Percentiles rank a stretch among this genome's conserved stretches.
Evolutionary conservation across 495 filamentous ascomycete genomes (phyloP).

Genomic region (Tuber microsphaerosporum): DNA sequence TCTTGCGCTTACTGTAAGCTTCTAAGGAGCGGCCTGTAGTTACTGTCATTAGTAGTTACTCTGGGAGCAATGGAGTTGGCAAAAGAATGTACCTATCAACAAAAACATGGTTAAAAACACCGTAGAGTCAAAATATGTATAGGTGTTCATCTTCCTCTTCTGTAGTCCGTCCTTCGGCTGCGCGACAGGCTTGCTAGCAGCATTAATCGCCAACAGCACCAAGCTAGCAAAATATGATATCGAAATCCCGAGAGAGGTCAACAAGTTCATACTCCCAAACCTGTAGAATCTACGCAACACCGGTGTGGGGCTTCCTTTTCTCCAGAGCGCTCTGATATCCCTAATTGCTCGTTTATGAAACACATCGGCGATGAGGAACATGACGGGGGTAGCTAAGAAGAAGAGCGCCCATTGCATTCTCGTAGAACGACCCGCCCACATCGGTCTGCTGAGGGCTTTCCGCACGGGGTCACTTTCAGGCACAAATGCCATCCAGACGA

Average conservation of each 20-base stretch:
- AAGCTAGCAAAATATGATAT: constrained; percentile 81
- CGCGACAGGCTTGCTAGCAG: constrained; percentile 39
- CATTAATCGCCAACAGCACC: constrained; percentile 65
- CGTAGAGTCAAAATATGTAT: constrained; percentile 77
- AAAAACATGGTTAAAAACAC: constrained; percentile 89
- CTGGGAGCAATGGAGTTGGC: neutral
- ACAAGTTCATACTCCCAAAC: constrained; percentile 92
- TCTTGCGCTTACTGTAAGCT: constrained; percentile 82
- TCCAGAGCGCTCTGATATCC: constrained; percentile 72
- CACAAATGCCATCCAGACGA: constrained; percentile 80
- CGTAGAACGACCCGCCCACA: constrained; percentile 63
- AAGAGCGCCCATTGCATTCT: constrained; percentile 75
- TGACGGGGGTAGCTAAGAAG: constrained; percentile 76
- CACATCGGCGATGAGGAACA: constrained; percentile 76
- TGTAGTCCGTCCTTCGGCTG: constrained; percentile 34
- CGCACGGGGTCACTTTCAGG: constrained; percentile 50
- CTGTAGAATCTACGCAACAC: constrained; percentile 72
- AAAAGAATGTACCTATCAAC: constrained; percentile 50
- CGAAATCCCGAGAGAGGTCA: constrained; percentile 80
- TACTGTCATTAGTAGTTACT: neutral
- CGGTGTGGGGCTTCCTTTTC: constrained; percentile 64
- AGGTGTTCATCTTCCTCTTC: constrained; percentile 49
- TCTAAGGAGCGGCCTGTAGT: constrained; percentile 61
- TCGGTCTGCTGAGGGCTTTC: constrained; percentile 56
- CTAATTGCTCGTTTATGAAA: constrained; percentile 73